Base-by-base conservation (phyloP, 2,329 filamentous ascomycete species). In the Talaromyces sp. region DNA sequence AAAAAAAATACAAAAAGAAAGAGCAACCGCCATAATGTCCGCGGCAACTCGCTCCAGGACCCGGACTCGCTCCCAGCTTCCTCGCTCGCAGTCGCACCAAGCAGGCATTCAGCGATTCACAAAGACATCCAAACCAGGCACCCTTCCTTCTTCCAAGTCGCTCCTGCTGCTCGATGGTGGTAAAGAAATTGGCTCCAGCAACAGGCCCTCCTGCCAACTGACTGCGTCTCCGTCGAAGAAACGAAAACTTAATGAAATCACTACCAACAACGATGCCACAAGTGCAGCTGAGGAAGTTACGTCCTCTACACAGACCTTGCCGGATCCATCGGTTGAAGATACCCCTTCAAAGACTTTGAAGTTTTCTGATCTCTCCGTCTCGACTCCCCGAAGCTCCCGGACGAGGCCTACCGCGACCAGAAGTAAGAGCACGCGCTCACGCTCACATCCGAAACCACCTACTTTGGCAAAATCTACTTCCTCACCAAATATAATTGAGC, bases 91-190 rank as follows among this genome's bases (percentile, higher is more conserved):
- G 72, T 64, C 66, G 69, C 50, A 64, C 65, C 56, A 63, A 63
- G 48, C 64, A 71, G 79, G 70, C 65, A 75, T 80, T 48, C 72
- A 74, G 62, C 69, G 67, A 58, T 80, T 79, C 62, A 69, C 76
- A 59, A 74, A 70, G 63, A 66, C 77, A 58, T 75, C 73, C 46
- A 79, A 80, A 63, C 70, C 75, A 39, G 70, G 70, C 5, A 59
- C 69, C 33, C 35, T 48, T 17, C 21, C 53, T 17, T 56, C 52
- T 5, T 59, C 57, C 15, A 56, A 56, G 25, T 56, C 52, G 57
- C 51, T 55, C 64, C 21, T 70, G 70, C 53, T 56, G 70, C 55
- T 55, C 65, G 15, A 64, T 71, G 15, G 62, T 63, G 72, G 74
- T 57, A 73, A 76, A 60, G 45, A 31, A 13, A 28, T 4, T 3